Evolutionary conservation across 331 rosid genomes (phyloP), one percentile per base, ranked within the genome.

Genomic region (Acacia pycnantha): DNA sequence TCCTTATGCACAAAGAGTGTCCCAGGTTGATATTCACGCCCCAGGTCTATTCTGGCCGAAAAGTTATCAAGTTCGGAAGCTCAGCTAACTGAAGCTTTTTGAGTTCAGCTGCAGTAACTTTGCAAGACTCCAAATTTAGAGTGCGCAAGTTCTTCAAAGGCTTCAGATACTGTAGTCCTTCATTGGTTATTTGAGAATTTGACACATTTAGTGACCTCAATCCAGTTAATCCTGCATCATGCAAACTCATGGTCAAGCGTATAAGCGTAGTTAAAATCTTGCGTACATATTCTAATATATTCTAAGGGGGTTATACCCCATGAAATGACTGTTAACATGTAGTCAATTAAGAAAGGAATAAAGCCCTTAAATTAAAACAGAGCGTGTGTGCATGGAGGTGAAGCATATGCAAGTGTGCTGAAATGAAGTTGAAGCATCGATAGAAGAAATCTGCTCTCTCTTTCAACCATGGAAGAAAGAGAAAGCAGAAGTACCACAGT

Each of bases 181-280:
- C 85, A 1, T 90, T 85, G 80, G 92, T 89, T 76, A 90, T 76
- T 33, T 89, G 88, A 16, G 94, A 92, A 84, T 90, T 92, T 54
- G 97, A 90, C 66, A 89, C 86, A 59, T 89, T 71, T 68, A 92
- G 80, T 0, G 94, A 89, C 81, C 89, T 88, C 87, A 92, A 66
- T 33, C 90, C 84, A 51, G 92, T 92, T 88, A 92, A 79, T 74
- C 97, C 94, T 92, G 78, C 27, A 79, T 74, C 78, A 54, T 64
- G 67, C 27, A 71, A 43, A 72, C 74, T 43, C 74, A 70, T 44
- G 56, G 50, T 70, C 37, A 44, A 44, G 33, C 75, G 24, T 43
- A n/a, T 12, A 15, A 43, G 22, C 37, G 44, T 70, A 44, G 35
- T 44, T 43, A 4, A 70, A 24, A 70, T 70, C 75, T 70, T 44